These are phyloP conservation scores for Aureobasidium sp. DNA, from an alignment of 2,329 filamentous ascomycete species.

Conservation along the genomic window DNA sequence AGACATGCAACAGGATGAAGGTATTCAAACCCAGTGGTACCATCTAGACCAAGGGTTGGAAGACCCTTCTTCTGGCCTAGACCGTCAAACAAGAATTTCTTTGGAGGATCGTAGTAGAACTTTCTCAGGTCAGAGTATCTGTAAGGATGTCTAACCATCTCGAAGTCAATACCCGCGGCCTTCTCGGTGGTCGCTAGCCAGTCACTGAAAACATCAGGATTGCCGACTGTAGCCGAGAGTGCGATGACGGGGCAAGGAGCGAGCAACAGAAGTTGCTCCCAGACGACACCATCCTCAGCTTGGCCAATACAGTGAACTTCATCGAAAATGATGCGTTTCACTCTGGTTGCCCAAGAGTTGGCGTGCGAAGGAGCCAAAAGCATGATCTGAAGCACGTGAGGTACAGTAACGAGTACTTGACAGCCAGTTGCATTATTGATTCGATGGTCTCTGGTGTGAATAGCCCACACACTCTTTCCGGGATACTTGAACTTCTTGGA, in stretches of 20 bases:
- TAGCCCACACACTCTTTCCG: constrained; percentile 67
- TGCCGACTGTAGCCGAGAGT: constrained; percentile 72
- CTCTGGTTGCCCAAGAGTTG: constrained; percentile 57
- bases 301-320: constrained; percentile 77
- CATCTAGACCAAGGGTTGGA: constrained; percentile 42
- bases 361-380: constrained; percentile 60
- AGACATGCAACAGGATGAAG: constrained; percentile 62
- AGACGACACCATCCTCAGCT: constrained; percentile 66
- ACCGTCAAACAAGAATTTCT: constrained; percentile 45
- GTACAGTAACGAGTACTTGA: constrained; percentile 70
- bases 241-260: constrained; percentile 73
- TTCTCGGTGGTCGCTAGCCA: constrained; percentile 63
- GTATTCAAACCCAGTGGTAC: constrained; percentile 46
- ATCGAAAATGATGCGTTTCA: constrained; percentile 74
- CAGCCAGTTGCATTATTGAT: constrained; percentile 68
- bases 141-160: constrained; percentile 60
- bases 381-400: constrained; percentile 74
- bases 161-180: constrained; percentile 55
- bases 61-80: constrained; percentile 37
- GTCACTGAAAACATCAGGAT: constrained; percentile 60
- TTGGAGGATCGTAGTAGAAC: constrained; percentile 55
- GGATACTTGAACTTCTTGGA: constrained; percentile 56
- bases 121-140: constrained; percentile 75
- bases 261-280: constrained; percentile 70
- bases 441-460: constrained; percentile 67